phyloP scores from a whole-genome alignment of 106 monocot species.

The Dendrobium officinale region DNA sequence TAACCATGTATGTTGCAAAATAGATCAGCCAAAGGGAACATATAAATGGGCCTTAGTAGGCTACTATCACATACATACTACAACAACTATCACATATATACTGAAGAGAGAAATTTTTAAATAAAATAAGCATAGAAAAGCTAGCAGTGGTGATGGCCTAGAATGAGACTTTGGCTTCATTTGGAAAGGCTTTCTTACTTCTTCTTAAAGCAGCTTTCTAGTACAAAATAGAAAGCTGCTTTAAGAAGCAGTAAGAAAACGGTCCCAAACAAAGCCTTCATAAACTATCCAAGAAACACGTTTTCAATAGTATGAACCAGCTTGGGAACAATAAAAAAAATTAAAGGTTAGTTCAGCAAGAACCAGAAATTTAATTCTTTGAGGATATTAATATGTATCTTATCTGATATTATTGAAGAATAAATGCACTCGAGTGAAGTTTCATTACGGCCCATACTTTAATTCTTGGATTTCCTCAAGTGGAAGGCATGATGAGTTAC shows the following conservation, averaged over 20 bases:
- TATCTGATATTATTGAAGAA: neutral
- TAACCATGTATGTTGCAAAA: neutral
- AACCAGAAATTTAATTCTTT: neutral
- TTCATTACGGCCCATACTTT: neutral
- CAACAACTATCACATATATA: no score
- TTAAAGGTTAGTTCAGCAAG: neutral
- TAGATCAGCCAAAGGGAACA: neutral
- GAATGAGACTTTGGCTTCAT: neutral
- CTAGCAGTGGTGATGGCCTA: neutral
- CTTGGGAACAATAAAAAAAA: neutral
- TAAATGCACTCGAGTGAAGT: neutral
- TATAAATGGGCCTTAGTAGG: neutral
- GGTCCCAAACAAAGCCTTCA: neutral
- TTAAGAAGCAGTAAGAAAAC: no score
- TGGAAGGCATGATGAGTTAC: neutral
- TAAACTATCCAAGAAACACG: neutral
- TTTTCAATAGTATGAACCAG: conserved; percentile 3
- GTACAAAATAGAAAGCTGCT: no score
- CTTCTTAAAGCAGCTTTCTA: no score
- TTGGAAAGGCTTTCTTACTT: no score
- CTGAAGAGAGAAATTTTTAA: neutral
- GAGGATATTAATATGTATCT: neutral
- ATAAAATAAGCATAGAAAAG: neutral
- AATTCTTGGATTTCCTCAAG: neutral
- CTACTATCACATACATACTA: neutral